Evolutionary conservation across 345 rosid species (phyloP).

Genomic region (Nephelium lappaceum): DNA sequence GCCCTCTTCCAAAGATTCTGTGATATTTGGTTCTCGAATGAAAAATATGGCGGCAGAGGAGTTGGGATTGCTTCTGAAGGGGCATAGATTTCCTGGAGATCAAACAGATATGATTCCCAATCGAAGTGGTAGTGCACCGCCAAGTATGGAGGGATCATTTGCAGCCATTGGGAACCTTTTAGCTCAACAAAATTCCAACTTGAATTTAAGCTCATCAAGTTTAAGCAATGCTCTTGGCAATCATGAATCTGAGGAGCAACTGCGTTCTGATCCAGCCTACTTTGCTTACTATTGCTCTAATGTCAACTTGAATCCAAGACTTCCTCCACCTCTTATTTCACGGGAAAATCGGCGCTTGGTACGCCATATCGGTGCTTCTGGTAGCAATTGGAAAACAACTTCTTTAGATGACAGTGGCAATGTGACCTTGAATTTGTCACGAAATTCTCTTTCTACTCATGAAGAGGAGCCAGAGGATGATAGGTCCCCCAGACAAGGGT

Average conservation of each 20-base stretch:
- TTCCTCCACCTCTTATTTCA: conserved; percentile 88
- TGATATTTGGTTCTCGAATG: conserved; percentile 52
- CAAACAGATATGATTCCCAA: conserved; percentile 51
- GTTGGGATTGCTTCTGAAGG: conserved; percentile 69
- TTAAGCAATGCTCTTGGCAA: conserved; percentile 56
- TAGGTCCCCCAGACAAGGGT: conserved; percentile 41
- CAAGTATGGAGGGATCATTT: conserved; percentile 96
- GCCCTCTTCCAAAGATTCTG: conserved; percentile 58
- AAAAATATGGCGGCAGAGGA: conserved; percentile 71
- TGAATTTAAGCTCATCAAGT: conserved; percentile 51
- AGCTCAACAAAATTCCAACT: conserved; percentile 56
- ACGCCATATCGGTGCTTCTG: conserved; percentile 69
- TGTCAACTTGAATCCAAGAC: conserved; percentile 90
- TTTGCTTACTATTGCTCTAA: conserved; percentile 75
- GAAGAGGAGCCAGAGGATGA: conserved; percentile 89
- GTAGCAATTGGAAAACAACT: conserved; percentile 46
- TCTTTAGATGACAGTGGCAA: conserved; percentile 60
- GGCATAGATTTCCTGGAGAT: conserved; percentile 54
- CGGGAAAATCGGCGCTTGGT: conserved; percentile 67
- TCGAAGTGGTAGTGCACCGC: conserved; percentile 98
- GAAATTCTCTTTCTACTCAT: conserved; percentile 68
- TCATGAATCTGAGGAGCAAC: conserved; percentile 72
- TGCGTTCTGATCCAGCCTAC: conserved; percentile 83
- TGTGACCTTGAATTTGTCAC: conserved; percentile 45
- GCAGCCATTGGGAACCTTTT: conserved; percentile 76